Conservation (phyloP, 164 flowering plant genomes). For the Macadamia integrifolia region DNA sequence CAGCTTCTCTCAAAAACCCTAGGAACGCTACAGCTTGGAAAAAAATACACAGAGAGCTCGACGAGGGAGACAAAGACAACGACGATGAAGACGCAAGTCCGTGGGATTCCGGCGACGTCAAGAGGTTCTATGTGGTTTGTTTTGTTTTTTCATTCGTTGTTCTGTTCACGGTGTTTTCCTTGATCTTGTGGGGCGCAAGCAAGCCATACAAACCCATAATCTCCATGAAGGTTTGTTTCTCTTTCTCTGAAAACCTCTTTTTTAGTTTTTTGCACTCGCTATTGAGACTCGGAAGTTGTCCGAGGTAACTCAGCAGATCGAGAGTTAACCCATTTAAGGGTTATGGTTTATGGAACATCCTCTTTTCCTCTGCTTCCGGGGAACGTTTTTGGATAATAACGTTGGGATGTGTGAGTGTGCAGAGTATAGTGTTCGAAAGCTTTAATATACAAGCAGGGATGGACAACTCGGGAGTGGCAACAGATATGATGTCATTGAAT, state of each 20-base stretch:
- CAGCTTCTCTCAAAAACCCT: constrained; percentile 55
- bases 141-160: constrained; percentile 44
- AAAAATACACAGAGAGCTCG: constrained; percentile 23
- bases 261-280: not conserved
- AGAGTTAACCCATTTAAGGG: too few relatives aligned
- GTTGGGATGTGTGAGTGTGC: constrained; percentile 12
- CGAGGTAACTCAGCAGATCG: too few relatives aligned
- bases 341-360: too few relatives aligned
- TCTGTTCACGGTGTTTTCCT: constrained; percentile 53
- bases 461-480: constrained; percentile 67
- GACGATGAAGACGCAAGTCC: constrained; percentile 28
- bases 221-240: constrained; percentile 53
- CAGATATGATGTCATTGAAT: constrained; percentile 74
- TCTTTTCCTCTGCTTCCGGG: too few relatives aligned
- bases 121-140: constrained; percentile 37
- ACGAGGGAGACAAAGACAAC: constrained; percentile 18
- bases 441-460: constrained; percentile 70
- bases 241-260: not conserved
- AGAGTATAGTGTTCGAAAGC: constrained; percentile 59
- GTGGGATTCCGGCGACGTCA: not conserved
- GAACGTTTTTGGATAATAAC: too few relatives aligned
- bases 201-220: constrained; percentile 49
- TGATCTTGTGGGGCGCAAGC: constrained; percentile 88
- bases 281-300: not conserved
- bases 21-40: constrained; percentile 31